phyloP scores from a whole-genome alignment of 768 basidiomycete genomes.

The Hydnum rufescens region DNA sequence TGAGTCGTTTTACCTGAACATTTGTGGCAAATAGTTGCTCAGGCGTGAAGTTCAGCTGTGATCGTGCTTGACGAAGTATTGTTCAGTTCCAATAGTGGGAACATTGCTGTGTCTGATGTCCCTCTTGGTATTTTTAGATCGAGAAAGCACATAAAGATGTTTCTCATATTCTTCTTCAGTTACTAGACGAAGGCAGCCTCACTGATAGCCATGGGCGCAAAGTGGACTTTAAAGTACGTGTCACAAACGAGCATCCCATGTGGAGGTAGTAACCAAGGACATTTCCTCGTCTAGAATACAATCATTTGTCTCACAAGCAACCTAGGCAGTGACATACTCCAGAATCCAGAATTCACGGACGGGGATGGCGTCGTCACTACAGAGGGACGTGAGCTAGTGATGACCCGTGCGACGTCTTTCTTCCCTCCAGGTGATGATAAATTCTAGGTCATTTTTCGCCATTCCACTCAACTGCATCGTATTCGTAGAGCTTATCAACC shows the following conservation, averaged over 20 bases:
- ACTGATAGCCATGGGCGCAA: slow-evolving; percentile 86
- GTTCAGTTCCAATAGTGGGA: neutral
- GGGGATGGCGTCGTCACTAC: slow-evolving; percentile 42
- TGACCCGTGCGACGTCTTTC: slow-evolving; percentile 53
- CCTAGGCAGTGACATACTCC: slow-evolving; percentile 62
- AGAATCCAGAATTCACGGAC: slow-evolving; percentile 40
- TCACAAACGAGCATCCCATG: neutral
- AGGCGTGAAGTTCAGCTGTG: slow-evolving; percentile 23
- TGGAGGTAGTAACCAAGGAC: neutral
- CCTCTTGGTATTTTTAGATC: no score
- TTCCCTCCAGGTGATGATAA: slow-evolving; percentile 41
- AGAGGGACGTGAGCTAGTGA: slow-evolving; percentile 42
- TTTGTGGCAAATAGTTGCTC: neutral
- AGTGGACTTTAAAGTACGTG: slow-evolving; percentile 63
- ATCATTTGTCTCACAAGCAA: slow-evolving; percentile 85
- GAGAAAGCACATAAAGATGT: slow-evolving; percentile 62
- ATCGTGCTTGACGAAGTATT: slow-evolving; percentile 38
- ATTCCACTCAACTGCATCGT: neutral
- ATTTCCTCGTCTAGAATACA: slow-evolving; percentile 37
- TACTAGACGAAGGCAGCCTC: slow-evolving; percentile 74
- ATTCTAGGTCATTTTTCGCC: neutral
- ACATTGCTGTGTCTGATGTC: neutral
- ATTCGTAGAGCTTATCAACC: slow-evolving; percentile 54
- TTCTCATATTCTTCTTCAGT: slow-evolving; percentile 34
- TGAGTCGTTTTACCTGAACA: slow-evolving; percentile 9